Base-by-base conservation (phyloP, 2,329 filamentous ascomycete genomes). In the Cladobotryum protrusum region DNA sequence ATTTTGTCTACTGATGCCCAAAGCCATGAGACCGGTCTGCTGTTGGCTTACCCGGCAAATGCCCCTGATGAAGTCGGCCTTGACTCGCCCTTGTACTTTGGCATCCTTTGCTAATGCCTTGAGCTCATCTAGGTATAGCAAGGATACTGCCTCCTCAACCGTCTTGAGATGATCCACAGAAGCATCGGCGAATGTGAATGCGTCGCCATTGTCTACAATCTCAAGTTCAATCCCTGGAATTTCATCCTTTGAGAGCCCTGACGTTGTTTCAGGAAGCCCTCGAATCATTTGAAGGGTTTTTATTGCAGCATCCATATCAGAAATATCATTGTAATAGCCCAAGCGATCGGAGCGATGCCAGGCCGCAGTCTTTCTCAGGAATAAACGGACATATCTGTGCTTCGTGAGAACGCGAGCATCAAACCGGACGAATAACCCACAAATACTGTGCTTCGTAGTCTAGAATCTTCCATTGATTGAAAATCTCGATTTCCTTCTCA, bases 371-470 rank as follows among this genome's bases (percentile, higher is more conserved):
- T 99, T 99, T 43, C 93, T 83, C 3, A 99, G 74, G 62, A 99
- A 99, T 1, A 99, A 72, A 18, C 93, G 83, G 13, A 97, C 91
- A 68, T 96, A 95, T 63, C 88, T 92, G 53, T 41, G 17, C 42
- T 35, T 32, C 13, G 8, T 50, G 11, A 32, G 36, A 17, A 43
- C 2, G 5, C 15, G 43, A 8, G 32, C 33, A 3, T 17, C 7
- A 15, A 24, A 29, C 8, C n/a, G 14, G 14, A 15, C 40, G 17
- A 33, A 12, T 18, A 12, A 66, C 85, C 62, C 75, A 96, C 82
- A 99, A 69, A 67, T 95, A 97, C 61, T 97, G 91, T 15, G 89
- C 79, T 63, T 96, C 89, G 63, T 96, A 97, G 24, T 76, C 73
- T 46, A 97, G 64, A 0, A 69, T 67, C 52, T 73, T 79, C 90